Conservation (phyloP, 2,329 filamentous ascomycete species). For the Xylaria sp. region DNA sequence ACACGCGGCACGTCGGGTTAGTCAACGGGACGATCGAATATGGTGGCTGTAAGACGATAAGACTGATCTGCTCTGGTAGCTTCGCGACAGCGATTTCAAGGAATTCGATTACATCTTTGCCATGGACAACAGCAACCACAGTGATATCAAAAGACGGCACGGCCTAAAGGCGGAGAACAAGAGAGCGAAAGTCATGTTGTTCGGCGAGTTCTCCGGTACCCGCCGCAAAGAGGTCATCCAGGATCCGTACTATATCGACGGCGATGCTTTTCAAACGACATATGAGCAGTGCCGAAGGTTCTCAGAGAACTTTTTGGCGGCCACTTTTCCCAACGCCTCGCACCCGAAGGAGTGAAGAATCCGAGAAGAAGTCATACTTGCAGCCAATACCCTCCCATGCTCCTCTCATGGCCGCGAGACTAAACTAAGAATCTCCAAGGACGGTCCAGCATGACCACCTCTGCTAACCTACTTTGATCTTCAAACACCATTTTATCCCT, state of each 20-base stretch:
- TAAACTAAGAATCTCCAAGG: not conserved
- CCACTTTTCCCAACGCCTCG: constrained; percentile 58
- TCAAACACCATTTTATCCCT: not conserved
- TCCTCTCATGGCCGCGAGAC: not conserved
- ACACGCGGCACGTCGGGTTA: constrained; percentile 80
- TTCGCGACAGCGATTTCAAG: constrained; percentile 76
- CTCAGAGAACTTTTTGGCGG: constrained; percentile 77
- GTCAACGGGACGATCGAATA: constrained; percentile 30
- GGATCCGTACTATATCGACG: constrained; percentile 94
- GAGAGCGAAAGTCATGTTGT: constrained; percentile 78
- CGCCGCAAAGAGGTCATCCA: constrained; percentile 75
- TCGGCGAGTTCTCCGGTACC: constrained; percentile 81
- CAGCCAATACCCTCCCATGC: not conserved
- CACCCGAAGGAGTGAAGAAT: constrained; percentile 31
- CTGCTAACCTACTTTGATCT: not conserved
- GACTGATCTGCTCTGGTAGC: constrained; percentile 49
- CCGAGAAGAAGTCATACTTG: not conserved
- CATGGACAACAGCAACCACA: constrained; percentile 89
- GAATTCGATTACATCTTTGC: constrained; percentile 93
- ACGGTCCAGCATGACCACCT: not conserved
- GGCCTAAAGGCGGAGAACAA: constrained; percentile 62
- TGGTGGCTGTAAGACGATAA: not conserved
- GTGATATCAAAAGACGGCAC: constrained; percentile 75
- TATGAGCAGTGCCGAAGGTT: constrained; percentile 86
- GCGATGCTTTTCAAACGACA: constrained; percentile 82